Evolutionary conservation across 2,329 filamentous ascomycete species (phyloP).

Genomic region (Fusarium sp.): DNA sequence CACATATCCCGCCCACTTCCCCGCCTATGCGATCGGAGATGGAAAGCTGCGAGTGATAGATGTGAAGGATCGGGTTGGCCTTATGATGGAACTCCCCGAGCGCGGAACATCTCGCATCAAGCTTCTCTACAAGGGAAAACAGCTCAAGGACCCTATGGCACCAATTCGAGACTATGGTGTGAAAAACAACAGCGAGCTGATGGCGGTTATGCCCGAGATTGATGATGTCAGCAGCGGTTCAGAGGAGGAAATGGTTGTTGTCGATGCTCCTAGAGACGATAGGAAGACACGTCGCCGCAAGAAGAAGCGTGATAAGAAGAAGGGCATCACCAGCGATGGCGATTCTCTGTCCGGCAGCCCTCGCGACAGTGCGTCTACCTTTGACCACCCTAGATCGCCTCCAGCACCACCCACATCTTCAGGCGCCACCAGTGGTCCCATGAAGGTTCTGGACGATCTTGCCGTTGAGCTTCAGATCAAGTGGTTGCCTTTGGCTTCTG

Average conservation of each 20-base stretch:
- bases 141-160: constrained; percentile 73
- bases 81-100: constrained; percentile 73
- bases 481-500: constrained; percentile 73
- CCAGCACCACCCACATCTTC: constrained; percentile 39
- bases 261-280: constrained; percentile 55
- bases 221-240: constrained; percentile 54
- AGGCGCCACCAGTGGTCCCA: constrained; percentile 53
- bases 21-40: constrained; percentile 80
- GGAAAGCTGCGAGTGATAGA: constrained; percentile 76
- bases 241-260: constrained; percentile 60
- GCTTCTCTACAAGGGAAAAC: constrained; percentile 79
- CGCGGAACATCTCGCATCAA: constrained; percentile 67
- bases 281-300: constrained; percentile 56
- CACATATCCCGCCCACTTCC: constrained; percentile 78
- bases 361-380: constrained; percentile 58
- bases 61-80: constrained; percentile 74
- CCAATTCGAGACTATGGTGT: constrained; percentile 71
- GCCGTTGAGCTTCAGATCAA: constrained; percentile 72
- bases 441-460: constrained; percentile 75
- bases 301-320: constrained; percentile 57
- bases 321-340: constrained; percentile 50
- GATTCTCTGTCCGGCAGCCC: constrained; percentile 58
- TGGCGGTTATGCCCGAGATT: constrained; percentile 61
- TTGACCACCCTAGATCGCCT: constrained; percentile 50
- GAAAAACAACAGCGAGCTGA: constrained; percentile 70